phyloP scores from a whole-genome alignment of 176 grass and related monocot species.

The Pharus latifolius region DNA sequence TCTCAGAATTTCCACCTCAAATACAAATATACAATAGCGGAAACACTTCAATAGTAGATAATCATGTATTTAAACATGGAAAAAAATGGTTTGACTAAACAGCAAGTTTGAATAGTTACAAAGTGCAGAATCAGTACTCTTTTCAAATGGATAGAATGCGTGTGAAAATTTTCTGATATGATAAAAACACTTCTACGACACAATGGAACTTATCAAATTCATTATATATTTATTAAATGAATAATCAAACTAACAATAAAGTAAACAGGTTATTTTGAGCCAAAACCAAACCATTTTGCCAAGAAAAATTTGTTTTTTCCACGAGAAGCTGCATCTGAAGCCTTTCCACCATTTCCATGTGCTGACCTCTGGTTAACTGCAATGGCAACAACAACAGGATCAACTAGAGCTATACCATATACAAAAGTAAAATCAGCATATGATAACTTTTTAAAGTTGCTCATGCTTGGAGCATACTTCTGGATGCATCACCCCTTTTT shows the following conservation, averaged over 20 bases:
- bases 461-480: not conserved
- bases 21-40: not conserved
- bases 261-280: conserved; percentile 24
- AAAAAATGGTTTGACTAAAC: conserved; percentile 23
- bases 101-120: not conserved
- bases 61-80: conserved; percentile 6
- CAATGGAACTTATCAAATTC: not conserved
- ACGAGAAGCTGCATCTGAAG: conserved; percentile 29
- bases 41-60: not conserved
- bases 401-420: not conserved
- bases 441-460: not conserved
- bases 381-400: conserved; percentile 4
- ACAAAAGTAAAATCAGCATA: not conserved
- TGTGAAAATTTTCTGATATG: not conserved
- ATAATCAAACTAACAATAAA: not conserved
- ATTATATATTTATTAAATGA: not conserved
- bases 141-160: not conserved
- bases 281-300: conserved; percentile 67
- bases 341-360: conserved; percentile 12
- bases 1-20: not conserved
- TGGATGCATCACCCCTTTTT: not conserved
- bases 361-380: conserved; percentile 27
- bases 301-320: conserved; percentile 49
- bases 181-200: not conserved
- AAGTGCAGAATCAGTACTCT: not conserved